Evolutionary conservation across 2,329 filamentous ascomycete species (phyloP).

Genomic region (Neospermospora avenae): DNA sequence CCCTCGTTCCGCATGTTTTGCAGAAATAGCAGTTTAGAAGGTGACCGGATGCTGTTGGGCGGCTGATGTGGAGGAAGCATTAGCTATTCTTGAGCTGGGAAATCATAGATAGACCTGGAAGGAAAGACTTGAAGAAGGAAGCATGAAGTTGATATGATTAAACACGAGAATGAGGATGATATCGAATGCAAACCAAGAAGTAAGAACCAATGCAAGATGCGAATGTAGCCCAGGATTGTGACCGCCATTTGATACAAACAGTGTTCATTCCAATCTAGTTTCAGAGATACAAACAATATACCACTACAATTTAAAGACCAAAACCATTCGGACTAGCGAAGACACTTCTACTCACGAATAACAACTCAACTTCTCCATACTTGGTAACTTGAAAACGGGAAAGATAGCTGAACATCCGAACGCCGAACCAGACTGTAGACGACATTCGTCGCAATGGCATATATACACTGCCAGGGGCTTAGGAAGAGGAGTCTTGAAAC

Average conservation of each 20-base stretch:
- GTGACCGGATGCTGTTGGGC: conserved; percentile 54
- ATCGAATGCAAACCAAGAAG: no score
- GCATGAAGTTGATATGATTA: no score
- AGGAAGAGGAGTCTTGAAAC: conserved; percentile 58
- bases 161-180: no score
- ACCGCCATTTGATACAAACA: no score
- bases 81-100: background rate
- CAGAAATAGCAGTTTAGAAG: conserved; percentile 65
- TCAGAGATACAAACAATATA: no score
- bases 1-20: conserved; percentile 60
- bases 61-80: conserved; percentile 38
- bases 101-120: background rate
- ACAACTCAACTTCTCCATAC: conserved; percentile 46
- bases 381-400: conserved; percentile 58
- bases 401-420: conserved; percentile 70
- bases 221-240: no score
- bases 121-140: background rate
- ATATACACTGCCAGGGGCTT: conserved; percentile 64
- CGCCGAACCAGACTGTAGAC: conserved; percentile 61
- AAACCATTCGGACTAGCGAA: background rate
- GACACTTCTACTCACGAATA: conserved; percentile 47
- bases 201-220: no score
- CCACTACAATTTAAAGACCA: background rate
- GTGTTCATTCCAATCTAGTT: no score
- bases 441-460: conserved; percentile 67